Evolutionary conservation across 2,329 filamentous ascomycete species (phyloP), one percentile per base, ranked within the genome.

Genomic region (Gremmenia infestans): DNA sequence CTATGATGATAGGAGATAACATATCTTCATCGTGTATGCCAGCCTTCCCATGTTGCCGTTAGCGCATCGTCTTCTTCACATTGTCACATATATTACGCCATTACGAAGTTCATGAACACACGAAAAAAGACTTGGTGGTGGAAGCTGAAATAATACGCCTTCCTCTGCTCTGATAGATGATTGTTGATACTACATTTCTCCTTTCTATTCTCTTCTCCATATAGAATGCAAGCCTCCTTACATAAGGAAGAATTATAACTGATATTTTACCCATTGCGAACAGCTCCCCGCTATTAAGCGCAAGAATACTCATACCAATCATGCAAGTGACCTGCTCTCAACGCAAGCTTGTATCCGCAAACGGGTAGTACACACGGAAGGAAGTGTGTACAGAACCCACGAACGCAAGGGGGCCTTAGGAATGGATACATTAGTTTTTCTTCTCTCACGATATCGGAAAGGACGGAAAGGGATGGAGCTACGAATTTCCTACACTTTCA

Each of bases 221-320:
- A 50, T 56, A 59, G 32, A 56, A 53, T 51, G 4, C 22, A 25
- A 47, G 17, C 19, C 45, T 55, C 54, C 57, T 57, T 61, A 50
- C 50, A 57, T 60, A 63, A 55, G 59, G 59, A 61, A 65, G 64
- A 68, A 67, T 62, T 32, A 64, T 63, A 63, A 67, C 67, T 69
- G 63, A 69, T 68, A 15, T 50, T 57, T 62, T 59, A 48, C 37
- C 51, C 52, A 43, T 50, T 62, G 62, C 62, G 60, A 54, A 63
- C 59, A 68, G 65, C 63, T 65, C 54, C 52, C 53, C 64, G 62
- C 55, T 53, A 64, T 46, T 63, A 66, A 61, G 54, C 46, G 42
- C 51, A 54, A 40, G 39, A 47, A 7, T 40, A 28, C 37, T 8
- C 28, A 32, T 32, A 32, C 28, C 28, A 2, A 32, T 32, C 50